phyloP scores from a whole-genome alignment of 2,329 filamentous ascomycete genomes.

The Diaporthe citriasiana region DNA sequence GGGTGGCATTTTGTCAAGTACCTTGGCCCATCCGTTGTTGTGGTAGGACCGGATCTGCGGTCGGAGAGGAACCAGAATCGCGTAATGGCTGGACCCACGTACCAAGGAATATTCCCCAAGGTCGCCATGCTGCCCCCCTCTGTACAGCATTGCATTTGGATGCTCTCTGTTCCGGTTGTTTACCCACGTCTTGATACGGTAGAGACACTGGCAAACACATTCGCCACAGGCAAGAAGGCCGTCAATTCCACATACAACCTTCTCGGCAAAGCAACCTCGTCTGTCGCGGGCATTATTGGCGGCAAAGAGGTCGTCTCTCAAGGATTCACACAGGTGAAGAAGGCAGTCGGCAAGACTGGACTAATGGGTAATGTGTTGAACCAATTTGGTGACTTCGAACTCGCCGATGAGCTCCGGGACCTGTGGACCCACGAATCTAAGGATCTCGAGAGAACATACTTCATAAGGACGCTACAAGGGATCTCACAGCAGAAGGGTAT shows the following conservation, averaged over 20 bases:
- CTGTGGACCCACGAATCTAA: constrained; percentile 99
- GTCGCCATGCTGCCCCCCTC: constrained; percentile 90
- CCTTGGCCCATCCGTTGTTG: constrained; percentile 89
- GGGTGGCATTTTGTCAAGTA: constrained; percentile 99
- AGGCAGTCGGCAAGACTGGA: constrained; percentile 93
- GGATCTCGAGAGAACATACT: constrained; percentile 95
- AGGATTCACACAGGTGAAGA: constrained; percentile 95
- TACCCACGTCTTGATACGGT: constrained; percentile 94
- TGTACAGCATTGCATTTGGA: constrained; percentile 97
- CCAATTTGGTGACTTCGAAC: constrained; percentile 95
- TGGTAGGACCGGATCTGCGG: constrained; percentile 90
- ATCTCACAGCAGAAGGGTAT: constrained; percentile 96
- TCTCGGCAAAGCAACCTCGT: constrained; percentile 93
- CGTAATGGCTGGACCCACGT: constrained; percentile 95
- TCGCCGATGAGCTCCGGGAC: constrained; percentile 93
- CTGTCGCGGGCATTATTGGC: constrained; percentile 94
- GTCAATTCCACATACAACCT: constrained; percentile 98
- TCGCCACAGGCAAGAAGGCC: constrained; percentile 95
- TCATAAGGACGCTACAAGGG: constrained; percentile 94
- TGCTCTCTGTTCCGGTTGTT: constrained; percentile 90
- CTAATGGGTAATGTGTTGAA: constrained; percentile 96
- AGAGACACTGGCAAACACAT: constrained; percentile 90
- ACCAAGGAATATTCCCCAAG: constrained; percentile 97
- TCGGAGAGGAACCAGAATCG: constrained; percentile 92
- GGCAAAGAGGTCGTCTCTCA: constrained; percentile 93